Conservation (phyloP, 306 rosid genomes). For the Malus sieversii region DNA sequence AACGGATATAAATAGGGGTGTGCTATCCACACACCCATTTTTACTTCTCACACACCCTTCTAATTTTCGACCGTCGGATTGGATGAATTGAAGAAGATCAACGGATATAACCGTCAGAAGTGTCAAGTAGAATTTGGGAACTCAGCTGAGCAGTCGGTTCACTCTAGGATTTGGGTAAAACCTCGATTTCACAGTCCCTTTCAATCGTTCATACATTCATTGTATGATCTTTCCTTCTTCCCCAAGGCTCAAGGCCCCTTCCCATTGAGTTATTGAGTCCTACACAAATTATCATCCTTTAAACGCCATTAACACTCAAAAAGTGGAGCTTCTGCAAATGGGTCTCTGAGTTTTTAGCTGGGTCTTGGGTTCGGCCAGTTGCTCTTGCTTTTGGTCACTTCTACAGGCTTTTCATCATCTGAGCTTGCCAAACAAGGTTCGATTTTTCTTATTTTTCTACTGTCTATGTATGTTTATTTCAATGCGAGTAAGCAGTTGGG, state of each 20-base stretch:
- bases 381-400: constrained; percentile 78
- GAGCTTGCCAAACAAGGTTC: constrained; percentile 74
- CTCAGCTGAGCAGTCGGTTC: constrained; percentile 22
- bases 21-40: too few species aligned
- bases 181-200: constrained; percentile 12
- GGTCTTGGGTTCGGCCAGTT: constrained; percentile 89
- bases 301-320: neutral
- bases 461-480: neutral
- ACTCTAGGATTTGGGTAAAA: constrained; percentile 3
- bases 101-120: neutral
- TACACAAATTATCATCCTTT: neutral
- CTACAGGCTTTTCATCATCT: constrained; percentile 80
- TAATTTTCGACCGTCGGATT: too few species aligned
- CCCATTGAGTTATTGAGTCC: neutral
- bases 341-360: neutral
- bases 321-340: neutral
- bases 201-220: neutral
- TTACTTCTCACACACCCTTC: too few species aligned
- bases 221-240: neutral
- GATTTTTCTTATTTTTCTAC: neutral
- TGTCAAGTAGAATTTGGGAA: constrained; percentile 5
- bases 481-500: too few species aligned
- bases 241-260: neutral
- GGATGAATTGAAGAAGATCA: too few species aligned
- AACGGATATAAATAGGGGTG: too few species aligned